These are phyloP conservation scores for Athelia psychrophila DNA, from an alignment of 1,284 basidiomycete genomes.

Conservation along the genomic window DNA sequence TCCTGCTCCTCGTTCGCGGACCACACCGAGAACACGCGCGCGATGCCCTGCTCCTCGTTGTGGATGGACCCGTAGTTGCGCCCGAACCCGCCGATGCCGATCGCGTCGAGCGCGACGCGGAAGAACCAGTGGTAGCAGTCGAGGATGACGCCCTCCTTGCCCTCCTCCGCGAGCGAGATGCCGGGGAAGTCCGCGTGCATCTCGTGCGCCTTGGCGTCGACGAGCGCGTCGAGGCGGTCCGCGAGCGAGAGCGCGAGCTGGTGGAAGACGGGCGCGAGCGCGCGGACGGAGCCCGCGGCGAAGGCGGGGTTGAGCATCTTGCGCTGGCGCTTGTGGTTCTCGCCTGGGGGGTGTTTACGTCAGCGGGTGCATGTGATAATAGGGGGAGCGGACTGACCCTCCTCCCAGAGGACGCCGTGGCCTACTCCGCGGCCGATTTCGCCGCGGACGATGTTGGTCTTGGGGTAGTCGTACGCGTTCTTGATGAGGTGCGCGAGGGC, in stretches of 20 bases:
- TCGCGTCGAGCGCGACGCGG: neutral
- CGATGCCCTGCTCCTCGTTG: neutral
- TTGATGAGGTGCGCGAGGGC: neutral
- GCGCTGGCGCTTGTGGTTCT: neutral
- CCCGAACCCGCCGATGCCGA: neutral
- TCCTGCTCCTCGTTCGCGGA: neutral
- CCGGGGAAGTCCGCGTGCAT: neutral
- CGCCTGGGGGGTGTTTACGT: neutral
- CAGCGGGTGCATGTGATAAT: too few species aligned
- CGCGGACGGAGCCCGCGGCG: neutral
- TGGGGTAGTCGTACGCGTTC: neutral
- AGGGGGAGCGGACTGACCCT: neutral
- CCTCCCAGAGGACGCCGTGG: neutral
- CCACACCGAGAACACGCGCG: neutral
- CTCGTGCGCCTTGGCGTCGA: neutral
- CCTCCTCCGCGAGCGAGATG: neutral
- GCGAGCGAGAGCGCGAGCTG: neutral
- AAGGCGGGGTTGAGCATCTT: conserved; percentile 1
- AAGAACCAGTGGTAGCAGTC: conserved; percentile 1
- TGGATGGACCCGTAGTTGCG: neutral
- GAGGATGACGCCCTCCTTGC: neutral
- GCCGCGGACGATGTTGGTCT: neutral
- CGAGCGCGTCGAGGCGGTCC: neutral
- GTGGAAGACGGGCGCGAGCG: neutral
- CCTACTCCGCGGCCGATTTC: neutral